Evolutionary conservation across 2,329 filamentous ascomycete species (phyloP), one percentile per base, ranked within the genome.

Genomic region (Diaporthe humulicola): DNA sequence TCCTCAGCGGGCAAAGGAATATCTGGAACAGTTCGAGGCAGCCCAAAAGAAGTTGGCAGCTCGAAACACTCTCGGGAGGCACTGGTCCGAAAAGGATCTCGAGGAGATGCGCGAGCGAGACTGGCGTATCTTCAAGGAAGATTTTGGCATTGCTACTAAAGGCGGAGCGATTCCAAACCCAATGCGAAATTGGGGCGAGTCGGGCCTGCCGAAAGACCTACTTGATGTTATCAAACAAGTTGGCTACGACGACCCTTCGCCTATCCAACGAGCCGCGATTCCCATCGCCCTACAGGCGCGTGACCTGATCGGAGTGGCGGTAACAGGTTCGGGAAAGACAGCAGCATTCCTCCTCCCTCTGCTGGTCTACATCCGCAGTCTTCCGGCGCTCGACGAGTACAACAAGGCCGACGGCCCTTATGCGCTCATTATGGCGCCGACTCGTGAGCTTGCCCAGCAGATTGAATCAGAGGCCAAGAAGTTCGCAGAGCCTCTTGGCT

Each of bases 41-140:
- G 91, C 93, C 40, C 93, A 92, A 80, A 93, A 97, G 80, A 91
- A 94, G 77, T 58, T 54, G 25, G 91, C 92, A 15, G 88, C 89
- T 76, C 90, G 93, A 76, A 95, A 93, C 77, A 93, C 93, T 45
- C 88, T 98, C 73, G 96, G 97, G 79, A 96, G 96, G 83, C 95
- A 98, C 84, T 99, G 97, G 97, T 95, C 94, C 73, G 95, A 98
- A 82, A 99, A 99, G 91, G 90, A 89, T 76, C 87, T 98, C 77
- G 92, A 94, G 19, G 94, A 98, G 80, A 99, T 99, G 97, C 94
- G 95, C 77, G 96, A 98, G 85, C 90, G 97, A 82, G 97, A 99
- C 84, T 99, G 97, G 97, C 94, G 97, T 82, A 98, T 99, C 79
- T 98, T 99, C 91, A 99, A 98, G 85, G 97, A 98, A 84, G 96